Evolutionary conservation across 2,329 filamentous ascomycete genomes (phyloP), one percentile per base, ranked within the genome.

Genomic region (Neofusicoccum laricinum): DNA sequence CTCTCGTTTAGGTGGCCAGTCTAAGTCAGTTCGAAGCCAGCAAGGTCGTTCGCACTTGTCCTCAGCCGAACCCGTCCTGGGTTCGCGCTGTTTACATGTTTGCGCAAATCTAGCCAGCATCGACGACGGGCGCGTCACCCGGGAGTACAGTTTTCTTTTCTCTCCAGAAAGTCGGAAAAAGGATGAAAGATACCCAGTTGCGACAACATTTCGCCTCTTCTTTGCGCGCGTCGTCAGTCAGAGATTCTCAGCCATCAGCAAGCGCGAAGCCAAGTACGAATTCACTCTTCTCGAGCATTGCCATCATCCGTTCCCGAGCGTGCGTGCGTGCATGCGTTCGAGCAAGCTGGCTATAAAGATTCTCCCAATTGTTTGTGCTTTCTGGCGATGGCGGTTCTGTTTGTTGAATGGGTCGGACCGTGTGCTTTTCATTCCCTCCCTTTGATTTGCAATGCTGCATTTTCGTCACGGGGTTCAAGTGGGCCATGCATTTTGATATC

Each of bases 171-270:
- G 21, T 59, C 55, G 55, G 55, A 46, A 57, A 59, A 61, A 49
- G n/a, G 58, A 61, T 61, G 58, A 61, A 61, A 50, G 58, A 61
- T 61, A 61, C 58, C 58, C 58, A 61, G 46, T 49, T 50, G 58
- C 34, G 58, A 50, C 14, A 15, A 30, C 49, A 38, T 49, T 50
- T 61, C 46, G 43, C 58, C 15, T 61, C 25, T 49, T 32, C 58
- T 50, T 61, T 48, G 19, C 46, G 58, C 45, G 46, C 45, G 43
- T 36, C 58, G 12, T 32, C 41, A 30, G 14, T 19, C 41, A 36
- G 49, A 59, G 40, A 34, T 59, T 43, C 19, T 1, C 3, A 43
- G 30, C 36, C 25, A 2, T 57, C 53, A 58, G 53, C 30, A 41
- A 58, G 25, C 53, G 53, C 55, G 55, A 59, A 34, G 30, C 12